These are phyloP conservation scores for Melocanna baccifera DNA, from an alignment of 176 grass and related monocot species.

Conservation along the genomic window DNA sequence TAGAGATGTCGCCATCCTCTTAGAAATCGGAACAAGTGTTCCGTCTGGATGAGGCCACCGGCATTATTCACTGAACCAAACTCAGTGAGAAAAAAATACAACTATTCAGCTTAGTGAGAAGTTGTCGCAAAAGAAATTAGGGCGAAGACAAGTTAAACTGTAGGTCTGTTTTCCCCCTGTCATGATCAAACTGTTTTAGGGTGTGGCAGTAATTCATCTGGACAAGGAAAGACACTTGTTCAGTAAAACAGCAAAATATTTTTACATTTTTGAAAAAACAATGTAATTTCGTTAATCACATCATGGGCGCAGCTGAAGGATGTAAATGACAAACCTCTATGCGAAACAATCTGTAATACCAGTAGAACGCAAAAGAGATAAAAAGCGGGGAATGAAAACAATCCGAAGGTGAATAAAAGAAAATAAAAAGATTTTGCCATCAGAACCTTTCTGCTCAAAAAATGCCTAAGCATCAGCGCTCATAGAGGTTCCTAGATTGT, in stretches of 20 bases:
- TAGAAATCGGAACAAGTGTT: slow-evolving; percentile 19
- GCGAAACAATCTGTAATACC: slow-evolving; percentile 46
- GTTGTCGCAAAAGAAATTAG: slow-evolving; percentile 25
- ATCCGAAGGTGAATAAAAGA: too few species aligned
- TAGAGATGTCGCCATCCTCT: neutral
- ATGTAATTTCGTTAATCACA: neutral
- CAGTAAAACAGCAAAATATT: neutral
- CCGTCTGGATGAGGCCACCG: neutral
- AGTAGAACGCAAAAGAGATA: too few species aligned
- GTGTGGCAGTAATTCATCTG: slow-evolving; percentile 94
- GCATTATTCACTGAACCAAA: neutral
- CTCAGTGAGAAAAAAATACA: neutral
- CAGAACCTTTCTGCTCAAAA: too few species aligned
- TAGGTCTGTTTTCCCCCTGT: slow-evolving; percentile 72
- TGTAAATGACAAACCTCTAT: slow-evolving; percentile 66
- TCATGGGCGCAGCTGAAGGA: neutral
- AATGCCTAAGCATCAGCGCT: too few species aligned
- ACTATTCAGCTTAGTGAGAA: neutral
- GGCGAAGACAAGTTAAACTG: slow-evolving; percentile 71
- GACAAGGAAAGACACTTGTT: slow-evolving; percentile 18
- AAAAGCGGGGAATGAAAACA: too few species aligned
- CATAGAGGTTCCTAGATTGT: too few species aligned
- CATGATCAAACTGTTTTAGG: slow-evolving; percentile 75
- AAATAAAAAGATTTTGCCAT: too few species aligned
- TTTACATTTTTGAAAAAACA: neutral